phyloP scores from a whole-genome alignment of 2,329 filamentous ascomycete species.

The Plectosphaerella cucumerina region DNA sequence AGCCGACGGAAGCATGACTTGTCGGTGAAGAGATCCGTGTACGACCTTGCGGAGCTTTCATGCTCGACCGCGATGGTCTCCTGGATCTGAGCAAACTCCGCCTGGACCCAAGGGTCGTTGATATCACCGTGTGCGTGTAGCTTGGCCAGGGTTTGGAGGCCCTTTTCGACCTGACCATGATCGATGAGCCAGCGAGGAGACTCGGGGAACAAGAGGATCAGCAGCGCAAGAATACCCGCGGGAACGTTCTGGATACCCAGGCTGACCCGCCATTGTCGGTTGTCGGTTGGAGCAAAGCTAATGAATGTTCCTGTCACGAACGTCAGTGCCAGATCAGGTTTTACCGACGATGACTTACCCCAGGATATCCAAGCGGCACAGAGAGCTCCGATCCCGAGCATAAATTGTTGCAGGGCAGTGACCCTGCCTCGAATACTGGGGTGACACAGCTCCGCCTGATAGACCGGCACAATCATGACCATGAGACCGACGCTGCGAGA shows the following conservation, averaged over 20 bases:
- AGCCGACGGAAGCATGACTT: slow-evolving; percentile 65
- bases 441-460: slow-evolving; percentile 76
- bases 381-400: slow-evolving; percentile 73
- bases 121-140: slow-evolving; percentile 67
- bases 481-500: slow-evolving; percentile 38
- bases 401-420: slow-evolving; percentile 75
- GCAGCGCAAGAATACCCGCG: slow-evolving; percentile 56
- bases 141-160: slow-evolving; percentile 61
- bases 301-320: slow-evolving; percentile 21
- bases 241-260: slow-evolving; percentile 70
- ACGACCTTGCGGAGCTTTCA: slow-evolving; percentile 66
- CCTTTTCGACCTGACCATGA: slow-evolving; percentile 60
- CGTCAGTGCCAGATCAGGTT: not conserved
- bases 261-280: slow-evolving; percentile 29
- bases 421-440: slow-evolving; percentile 73
- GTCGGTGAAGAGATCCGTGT: slow-evolving; percentile 61
- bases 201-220: slow-evolving; percentile 70
- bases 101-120: slow-evolving; percentile 64
- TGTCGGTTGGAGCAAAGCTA: slow-evolving; percentile 20
- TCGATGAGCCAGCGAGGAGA: slow-evolving; percentile 72
- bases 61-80: slow-evolving; percentile 61
- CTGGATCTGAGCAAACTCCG: slow-evolving; percentile 69
- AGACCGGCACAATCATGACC: slow-evolving; percentile 49
- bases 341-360: slow-evolving; percentile 30
- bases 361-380: slow-evolving; percentile 71